These are phyloP conservation scores for Priceomyces melissophilus DNA, from an alignment of 805 yeast species.

Conservation along the genomic window DNA sequence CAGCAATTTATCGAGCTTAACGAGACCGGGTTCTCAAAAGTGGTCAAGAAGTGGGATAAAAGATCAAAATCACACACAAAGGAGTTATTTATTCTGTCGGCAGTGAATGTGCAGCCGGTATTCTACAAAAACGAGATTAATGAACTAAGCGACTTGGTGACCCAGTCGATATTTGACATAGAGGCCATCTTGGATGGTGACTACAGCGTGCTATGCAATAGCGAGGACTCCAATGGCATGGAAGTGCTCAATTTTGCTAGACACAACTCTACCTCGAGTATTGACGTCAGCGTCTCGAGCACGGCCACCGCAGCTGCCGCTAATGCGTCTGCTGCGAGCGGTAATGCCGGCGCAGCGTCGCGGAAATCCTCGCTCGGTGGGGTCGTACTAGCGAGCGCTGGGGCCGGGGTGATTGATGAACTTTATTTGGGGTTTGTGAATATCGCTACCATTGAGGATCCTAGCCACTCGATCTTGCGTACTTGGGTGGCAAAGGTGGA, in stretches of 20 bases:
- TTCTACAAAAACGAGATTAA: slow-evolving; percentile 88
- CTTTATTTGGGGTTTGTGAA: slow-evolving; percentile 66
- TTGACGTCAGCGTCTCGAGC: background rate
- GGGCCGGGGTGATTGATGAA: slow-evolving; percentile 59
- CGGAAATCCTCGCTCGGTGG: no score
- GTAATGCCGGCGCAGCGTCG: background rate
- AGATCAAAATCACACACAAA: slow-evolving; percentile 92
- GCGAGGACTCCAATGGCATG: background rate
- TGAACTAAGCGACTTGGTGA: slow-evolving; percentile 73
- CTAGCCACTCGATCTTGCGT: slow-evolving; percentile 32
- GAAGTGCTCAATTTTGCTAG: slow-evolving; percentile 1
- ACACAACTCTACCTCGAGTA: slow-evolving; percentile 1
- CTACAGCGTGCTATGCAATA: slow-evolving; percentile 26
- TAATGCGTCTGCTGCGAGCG: slow-evolving; percentile 1
- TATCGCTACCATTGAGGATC: slow-evolving; percentile 43
- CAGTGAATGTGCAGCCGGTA: slow-evolving; percentile 94
- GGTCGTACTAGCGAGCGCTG: slow-evolving; percentile 5
- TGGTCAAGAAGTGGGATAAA: slow-evolving; percentile 96
- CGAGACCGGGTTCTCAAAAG: slow-evolving; percentile 94
- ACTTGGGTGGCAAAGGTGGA: slow-evolving; percentile 40
- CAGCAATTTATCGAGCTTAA: slow-evolving; percentile 94
- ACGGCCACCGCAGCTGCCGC: background rate
- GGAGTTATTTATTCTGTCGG: slow-evolving; percentile 85
- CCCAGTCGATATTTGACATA: slow-evolving; percentile 64
- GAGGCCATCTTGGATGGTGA: slow-evolving; percentile 56